phyloP scores from a whole-genome alignment of 1,139 yeast species.

The Wickerhamomyces sp. region DNA sequence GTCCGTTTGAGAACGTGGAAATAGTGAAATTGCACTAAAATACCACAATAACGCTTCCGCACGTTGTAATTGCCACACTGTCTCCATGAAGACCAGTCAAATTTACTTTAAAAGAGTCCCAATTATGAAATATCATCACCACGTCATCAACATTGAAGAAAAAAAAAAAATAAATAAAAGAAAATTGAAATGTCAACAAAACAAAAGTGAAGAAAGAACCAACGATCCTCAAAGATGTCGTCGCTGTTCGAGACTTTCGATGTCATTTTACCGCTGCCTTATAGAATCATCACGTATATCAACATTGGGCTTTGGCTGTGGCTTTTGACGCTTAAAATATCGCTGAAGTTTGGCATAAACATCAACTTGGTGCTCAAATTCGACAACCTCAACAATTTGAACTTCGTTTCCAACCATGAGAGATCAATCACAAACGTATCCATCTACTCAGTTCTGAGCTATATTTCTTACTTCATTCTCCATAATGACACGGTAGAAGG shows the following conservation, averaged over 20 bases:
- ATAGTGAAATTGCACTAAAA: too few relatives aligned
- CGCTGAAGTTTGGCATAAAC: constrained; percentile 35
- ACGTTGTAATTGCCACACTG: too few relatives aligned
- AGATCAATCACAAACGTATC: constrained; percentile 25
- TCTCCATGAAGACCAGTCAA: too few relatives aligned
- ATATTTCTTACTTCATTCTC: constrained; percentile 19
- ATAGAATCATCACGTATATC: constrained; percentile 38
- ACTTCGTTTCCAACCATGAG: constrained; percentile 20
- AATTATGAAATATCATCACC: not conserved
- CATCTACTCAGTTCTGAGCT: constrained; percentile 25
- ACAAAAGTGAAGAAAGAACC: not conserved
- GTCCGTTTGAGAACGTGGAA: too few relatives aligned
- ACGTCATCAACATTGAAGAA: too few relatives aligned
- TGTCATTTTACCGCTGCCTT: constrained; percentile 41
- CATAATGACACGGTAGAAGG: constrained; percentile 5
- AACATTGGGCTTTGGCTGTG: constrained; percentile 47
- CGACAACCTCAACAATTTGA: constrained; percentile 17
- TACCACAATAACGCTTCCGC: too few relatives aligned
- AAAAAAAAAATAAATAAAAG: not conserved
- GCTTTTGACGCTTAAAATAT: constrained; percentile 37
- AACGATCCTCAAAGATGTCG: too few relatives aligned
- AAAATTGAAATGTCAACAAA: not conserved
- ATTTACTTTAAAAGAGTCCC: not conserved
- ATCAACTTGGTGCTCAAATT: constrained; percentile 34
- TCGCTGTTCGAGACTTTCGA: constrained; percentile 25